A percentile compares a stretch with the other conserved stretches of the same genome.
phyloP scores from a whole-genome alignment of 2,329 filamentous ascomycete species.

The Seiridium cupressi region DNA sequence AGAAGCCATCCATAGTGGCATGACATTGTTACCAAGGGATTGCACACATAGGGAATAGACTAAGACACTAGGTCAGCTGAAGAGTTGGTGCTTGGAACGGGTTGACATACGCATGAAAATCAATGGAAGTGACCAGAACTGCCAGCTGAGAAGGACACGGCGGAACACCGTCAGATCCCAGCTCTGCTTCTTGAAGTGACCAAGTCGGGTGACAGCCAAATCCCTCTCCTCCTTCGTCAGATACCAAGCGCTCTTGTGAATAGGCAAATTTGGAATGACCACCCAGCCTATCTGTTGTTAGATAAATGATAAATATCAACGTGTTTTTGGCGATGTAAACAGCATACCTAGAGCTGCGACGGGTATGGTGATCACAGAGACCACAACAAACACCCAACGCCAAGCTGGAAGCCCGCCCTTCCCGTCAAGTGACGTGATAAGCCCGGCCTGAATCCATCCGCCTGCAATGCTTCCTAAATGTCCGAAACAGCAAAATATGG shows the following conservation, averaged over 20 bases:
- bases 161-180: constrained; percentile 10
- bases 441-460: constrained; percentile 47
- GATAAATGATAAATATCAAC: background rate
- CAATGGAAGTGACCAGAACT: constrained; percentile 41
- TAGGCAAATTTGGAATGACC: constrained; percentile 40
- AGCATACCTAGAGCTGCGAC: constrained; percentile 43
- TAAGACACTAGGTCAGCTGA: background rate
- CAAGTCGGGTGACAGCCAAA: constrained; percentile 34
- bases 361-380: constrained; percentile 54
- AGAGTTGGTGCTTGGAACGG: background rate
- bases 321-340: background rate
- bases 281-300: constrained; percentile 33
- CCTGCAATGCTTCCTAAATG: constrained; percentile 42
- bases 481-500: constrained; percentile 41
- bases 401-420: constrained; percentile 16
- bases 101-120: constrained; percentile 39
- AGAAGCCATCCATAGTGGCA: constrained; percentile 42
- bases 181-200: constrained; percentile 18
- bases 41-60: constrained; percentile 43
- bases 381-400: constrained; percentile 55
- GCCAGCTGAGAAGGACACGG: constrained; percentile 34
- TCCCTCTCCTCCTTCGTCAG: constrained; percentile 32
- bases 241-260: constrained; percentile 38
- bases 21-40: constrained; percentile 41
- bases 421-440: constrained; percentile 36